A percentile compares a stretch with the other conserved stretches of the same genome.
Conservation (phyloP, 2,329 filamentous ascomycete genomes). For the Dactylella cylindrospora region DNA sequence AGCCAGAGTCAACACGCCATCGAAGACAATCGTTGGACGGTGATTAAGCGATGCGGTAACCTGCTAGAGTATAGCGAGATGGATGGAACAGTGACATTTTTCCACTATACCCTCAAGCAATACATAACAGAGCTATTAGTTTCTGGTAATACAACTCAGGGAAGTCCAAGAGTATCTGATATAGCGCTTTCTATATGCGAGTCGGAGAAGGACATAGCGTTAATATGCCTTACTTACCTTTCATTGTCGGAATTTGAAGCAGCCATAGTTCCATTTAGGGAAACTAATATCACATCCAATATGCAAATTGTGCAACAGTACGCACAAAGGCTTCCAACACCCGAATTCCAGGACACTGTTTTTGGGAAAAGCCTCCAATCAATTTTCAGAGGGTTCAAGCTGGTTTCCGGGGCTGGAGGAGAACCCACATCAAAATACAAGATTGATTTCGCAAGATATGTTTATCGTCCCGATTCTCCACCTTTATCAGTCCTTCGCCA, state of each 20-base stretch:
- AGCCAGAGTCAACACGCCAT: conserved; percentile 1
- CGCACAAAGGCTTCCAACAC: neutral
- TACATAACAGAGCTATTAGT: conserved; percentile 20
- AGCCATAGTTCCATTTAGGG: conserved; percentile 4
- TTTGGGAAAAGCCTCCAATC: conserved; percentile 10
- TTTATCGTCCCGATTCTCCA: neutral
- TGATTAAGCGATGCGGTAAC: conserved; percentile 32
- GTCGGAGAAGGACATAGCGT: neutral
- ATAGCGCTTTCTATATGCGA: neutral
- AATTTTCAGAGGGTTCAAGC: conserved; percentile 17
- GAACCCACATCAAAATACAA: neutral
- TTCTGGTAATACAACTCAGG: neutral
- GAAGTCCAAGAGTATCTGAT: neutral
- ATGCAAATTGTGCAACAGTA: conserved; percentile 30
- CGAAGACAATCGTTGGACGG: conserved; percentile 3
- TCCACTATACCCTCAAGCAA: conserved; percentile 32
- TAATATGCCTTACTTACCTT: conserved; percentile 15
- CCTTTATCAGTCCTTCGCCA: conserved; percentile 3
- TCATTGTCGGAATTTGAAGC: conserved; percentile 31
- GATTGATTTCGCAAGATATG: conserved; percentile 22
- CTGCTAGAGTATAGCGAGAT: conserved; percentile 22
- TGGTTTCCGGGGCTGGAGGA: conserved; percentile 13
- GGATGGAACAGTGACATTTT: conserved; percentile 17
- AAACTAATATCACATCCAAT: conserved; percentile 8
- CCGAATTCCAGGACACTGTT: neutral